phyloP scores from a whole-genome alignment of 306 rosid genomes.

The Castanopsis chinensis region DNA sequence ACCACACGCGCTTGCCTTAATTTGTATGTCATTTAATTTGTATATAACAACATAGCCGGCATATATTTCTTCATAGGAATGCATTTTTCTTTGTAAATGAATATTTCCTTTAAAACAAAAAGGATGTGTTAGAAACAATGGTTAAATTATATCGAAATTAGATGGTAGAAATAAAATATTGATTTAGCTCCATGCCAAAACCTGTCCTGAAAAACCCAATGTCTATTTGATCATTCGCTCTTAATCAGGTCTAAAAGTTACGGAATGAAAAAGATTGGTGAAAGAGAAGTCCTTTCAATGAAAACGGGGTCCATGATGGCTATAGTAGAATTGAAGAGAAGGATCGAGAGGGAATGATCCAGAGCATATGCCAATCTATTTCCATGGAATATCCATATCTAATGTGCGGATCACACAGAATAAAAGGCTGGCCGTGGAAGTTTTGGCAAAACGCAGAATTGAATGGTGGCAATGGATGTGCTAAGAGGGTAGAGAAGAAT shows the following conservation, averaged over 20 bases:
- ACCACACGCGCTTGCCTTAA: too few relatives aligned
- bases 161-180: too few relatives aligned
- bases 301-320: conserved; percentile 26
- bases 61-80: too few relatives aligned
- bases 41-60: not conserved
- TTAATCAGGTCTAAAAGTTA: not conserved
- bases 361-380: too few relatives aligned
- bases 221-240: too few relatives aligned
- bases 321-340: not conserved
- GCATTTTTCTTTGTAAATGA: too few relatives aligned
- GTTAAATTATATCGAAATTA: too few relatives aligned
- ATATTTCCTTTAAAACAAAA: not conserved
- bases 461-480: not conserved
- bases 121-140: not conserved
- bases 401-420: conserved; percentile 15
- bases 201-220: too few relatives aligned
- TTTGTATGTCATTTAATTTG: too few relatives aligned
- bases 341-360: too few relatives aligned
- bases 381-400: too few relatives aligned
- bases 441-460: not conserved
- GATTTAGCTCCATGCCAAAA: too few relatives aligned
- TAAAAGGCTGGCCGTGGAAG: conserved; percentile 4
- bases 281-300: not conserved
- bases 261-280: not conserved
- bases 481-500: conserved; percentile 18